phyloP scores from a whole-genome alignment of 257 asterid genomes.

The Jaltomata sinuosa region DNA sequence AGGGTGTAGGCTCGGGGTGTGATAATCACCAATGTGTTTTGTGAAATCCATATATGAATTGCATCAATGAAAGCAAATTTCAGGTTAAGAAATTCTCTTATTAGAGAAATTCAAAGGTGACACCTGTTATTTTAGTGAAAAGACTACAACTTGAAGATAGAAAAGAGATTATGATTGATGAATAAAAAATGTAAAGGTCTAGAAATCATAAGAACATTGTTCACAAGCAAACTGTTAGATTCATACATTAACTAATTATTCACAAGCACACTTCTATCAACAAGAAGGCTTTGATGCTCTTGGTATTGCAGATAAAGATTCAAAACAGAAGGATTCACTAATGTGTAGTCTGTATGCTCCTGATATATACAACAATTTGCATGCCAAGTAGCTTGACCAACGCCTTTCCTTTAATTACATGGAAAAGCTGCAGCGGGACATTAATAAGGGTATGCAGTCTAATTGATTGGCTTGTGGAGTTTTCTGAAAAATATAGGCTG shows the following conservation, averaged over 20 bases:
- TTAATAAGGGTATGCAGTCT: slow-evolving; percentile 71
- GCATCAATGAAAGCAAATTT: slow-evolving; percentile 32
- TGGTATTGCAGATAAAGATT: slow-evolving; percentile 56
- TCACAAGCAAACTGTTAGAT: slow-evolving; percentile 1
- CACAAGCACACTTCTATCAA: too few relatives aligned
- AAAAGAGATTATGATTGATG: slow-evolving; percentile 15
- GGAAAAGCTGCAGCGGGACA: slow-evolving; percentile 74
- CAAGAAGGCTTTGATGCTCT: slow-evolving; percentile 31
- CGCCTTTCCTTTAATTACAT: slow-evolving; percentile 64
- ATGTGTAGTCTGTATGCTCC: slow-evolving; percentile 88
- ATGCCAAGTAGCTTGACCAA: slow-evolving; percentile 55
- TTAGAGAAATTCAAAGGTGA: slow-evolving; percentile 34
- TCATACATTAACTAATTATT: not conserved
- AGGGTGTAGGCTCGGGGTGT: too few relatives aligned
- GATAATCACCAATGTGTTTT: slow-evolving; percentile 54
- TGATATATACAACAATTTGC: slow-evolving; percentile 56
- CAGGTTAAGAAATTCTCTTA: slow-evolving; percentile 31
- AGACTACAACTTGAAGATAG: slow-evolving; percentile 19
- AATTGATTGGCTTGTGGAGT: slow-evolving; percentile 98
- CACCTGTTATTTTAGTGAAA: slow-evolving; percentile 24
- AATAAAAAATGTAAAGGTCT: slow-evolving; percentile 10
- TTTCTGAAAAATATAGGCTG: slow-evolving; percentile 80
- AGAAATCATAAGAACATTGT: slow-evolving; percentile 19
- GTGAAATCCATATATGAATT: slow-evolving; percentile 35
- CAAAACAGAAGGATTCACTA: slow-evolving; percentile 62